phyloP scores from a whole-genome alignment of 352 stramenopile species.

The Pythium diclinum region DNA sequence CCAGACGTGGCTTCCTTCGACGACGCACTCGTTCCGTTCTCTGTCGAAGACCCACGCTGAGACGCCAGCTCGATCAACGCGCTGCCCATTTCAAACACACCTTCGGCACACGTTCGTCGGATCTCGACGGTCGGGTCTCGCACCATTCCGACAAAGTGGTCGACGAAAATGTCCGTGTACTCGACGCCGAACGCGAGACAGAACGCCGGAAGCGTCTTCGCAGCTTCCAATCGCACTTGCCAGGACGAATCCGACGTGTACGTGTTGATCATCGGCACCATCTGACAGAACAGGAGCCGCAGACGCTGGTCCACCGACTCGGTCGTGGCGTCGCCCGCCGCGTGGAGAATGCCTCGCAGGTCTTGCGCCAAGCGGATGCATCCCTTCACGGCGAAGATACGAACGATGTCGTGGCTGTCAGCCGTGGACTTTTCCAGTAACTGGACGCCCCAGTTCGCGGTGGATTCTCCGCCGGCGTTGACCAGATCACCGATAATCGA shows the following conservation, averaged over 20 bases:
- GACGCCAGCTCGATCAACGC: slow-evolving; percentile 53
- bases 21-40: slow-evolving; percentile 2
- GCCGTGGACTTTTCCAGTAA: slow-evolving; percentile 76
- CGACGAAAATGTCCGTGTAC: slow-evolving; percentile 83
- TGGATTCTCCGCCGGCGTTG: slow-evolving; percentile 40
- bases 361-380: slow-evolving; percentile 72
- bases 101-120: slow-evolving; percentile 66
- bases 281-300: slow-evolving; percentile 72
- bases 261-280: slow-evolving; percentile 87
- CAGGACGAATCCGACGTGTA: slow-evolving; percentile 86
- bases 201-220: slow-evolving; percentile 70
- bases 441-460: slow-evolving; percentile 70
- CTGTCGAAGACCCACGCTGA: slow-evolving; percentile 19
- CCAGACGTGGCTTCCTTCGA: neutral
- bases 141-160: slow-evolving; percentile 85
- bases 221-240: slow-evolving; percentile 82
- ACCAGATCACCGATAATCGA: slow-evolving; percentile 82
- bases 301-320: slow-evolving; percentile 37
- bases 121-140: slow-evolving; percentile 85
- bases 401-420: slow-evolving; percentile 86
- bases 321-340: slow-evolving; percentile 16
- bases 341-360: slow-evolving; percentile 44
- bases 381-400: slow-evolving; percentile 83
- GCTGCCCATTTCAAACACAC: slow-evolving; percentile 57
- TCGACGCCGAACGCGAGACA: slow-evolving; percentile 72